These are phyloP conservation scores for Funneliformis caledonium DNA, from an alignment of 371 early-diverging fungal species.

Conservation along the genomic window DNA sequence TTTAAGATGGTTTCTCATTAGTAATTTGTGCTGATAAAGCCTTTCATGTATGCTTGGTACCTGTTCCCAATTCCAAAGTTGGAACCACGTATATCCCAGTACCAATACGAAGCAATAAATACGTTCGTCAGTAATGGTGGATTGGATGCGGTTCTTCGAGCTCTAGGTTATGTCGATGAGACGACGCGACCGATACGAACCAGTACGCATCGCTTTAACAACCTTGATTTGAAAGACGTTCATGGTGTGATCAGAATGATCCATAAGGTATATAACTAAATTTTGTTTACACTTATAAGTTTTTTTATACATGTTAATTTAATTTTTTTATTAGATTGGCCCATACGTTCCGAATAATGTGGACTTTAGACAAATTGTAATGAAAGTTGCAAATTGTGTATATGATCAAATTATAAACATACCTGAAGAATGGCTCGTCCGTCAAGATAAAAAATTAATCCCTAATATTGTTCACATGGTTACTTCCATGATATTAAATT, in stretches of 20 bases:
- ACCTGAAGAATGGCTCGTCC: conserved; percentile 35
- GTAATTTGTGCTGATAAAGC: conserved; percentile 30
- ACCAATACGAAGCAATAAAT: conserved; percentile 35
- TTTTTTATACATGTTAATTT: not conserved
- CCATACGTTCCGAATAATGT: conserved; percentile 18
- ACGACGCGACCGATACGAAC: conserved; percentile 2
- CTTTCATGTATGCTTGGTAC: conserved; percentile 30
- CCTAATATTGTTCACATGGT: conserved; percentile 38
- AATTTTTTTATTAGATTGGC: conserved; percentile 1
- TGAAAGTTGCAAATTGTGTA: conserved; percentile 27
- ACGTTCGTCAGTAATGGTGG: conserved; percentile 17
- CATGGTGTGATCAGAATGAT: conserved; percentile 30
- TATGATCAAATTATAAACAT: conserved; percentile 31
- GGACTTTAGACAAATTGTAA: conserved; percentile 36
- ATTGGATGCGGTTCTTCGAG: conserved; percentile 17
- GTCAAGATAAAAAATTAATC: conserved; percentile 35
- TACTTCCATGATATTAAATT: conserved; percentile 17
- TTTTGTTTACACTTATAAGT: not conserved
- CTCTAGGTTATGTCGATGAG: conserved; percentile 23
- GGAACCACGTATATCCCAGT: conserved; percentile 37
- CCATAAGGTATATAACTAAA: conserved; percentile 13
- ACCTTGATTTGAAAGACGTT: conserved; percentile 35
- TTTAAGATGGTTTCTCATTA: conserved; percentile 25
- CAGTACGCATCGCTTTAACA: not conserved
- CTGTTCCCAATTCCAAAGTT: conserved; percentile 29